These are phyloP conservation scores for Triglochin maritima DNA, from an alignment of 106 monocot species.

Conservation along the genomic window DNA sequence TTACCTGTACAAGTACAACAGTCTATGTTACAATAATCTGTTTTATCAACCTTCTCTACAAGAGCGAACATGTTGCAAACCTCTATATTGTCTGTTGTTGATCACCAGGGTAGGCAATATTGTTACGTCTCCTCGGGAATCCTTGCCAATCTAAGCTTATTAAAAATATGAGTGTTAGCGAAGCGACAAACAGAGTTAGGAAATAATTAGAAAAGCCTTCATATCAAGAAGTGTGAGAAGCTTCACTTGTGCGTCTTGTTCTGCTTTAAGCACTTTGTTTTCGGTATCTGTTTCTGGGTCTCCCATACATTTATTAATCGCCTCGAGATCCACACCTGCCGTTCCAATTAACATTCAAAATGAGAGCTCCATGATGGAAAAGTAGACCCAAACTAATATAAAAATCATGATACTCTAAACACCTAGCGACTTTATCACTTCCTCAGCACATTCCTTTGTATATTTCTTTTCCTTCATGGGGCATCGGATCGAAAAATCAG, in stretches of 20 bases:
- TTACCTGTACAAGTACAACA: constrained; percentile 39
- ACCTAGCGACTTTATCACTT: constrained; percentile 58
- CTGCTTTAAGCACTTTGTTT: constrained; percentile 44
- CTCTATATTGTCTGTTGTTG: constrained; percentile 58
- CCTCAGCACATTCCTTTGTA: constrained; percentile 76
- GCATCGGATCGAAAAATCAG: constrained; percentile 88
- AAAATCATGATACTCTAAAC: not conserved
- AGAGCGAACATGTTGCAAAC: constrained; percentile 5
- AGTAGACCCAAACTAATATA: no score
- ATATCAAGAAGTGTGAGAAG: not conserved
- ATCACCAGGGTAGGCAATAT: constrained; percentile 61
- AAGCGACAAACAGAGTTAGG: not conserved
- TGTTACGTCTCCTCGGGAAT: constrained; percentile 55
- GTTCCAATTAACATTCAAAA: no score
- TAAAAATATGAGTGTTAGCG: not conserved
- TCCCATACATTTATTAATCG: constrained; percentile 48
- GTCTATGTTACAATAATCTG: no score
- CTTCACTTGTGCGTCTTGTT: constrained; percentile 51
- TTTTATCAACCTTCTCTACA: no score
- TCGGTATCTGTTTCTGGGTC: constrained; percentile 44
- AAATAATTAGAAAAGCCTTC: not conserved
- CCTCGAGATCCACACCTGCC: constrained; percentile 36
- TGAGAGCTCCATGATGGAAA: no score
- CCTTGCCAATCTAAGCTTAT: constrained; percentile 40
- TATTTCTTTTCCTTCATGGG: constrained; percentile 98